Base-by-base conservation (phyloP, 1,139 yeast genomes). In the Lodderomyces beijingensis region DNA sequence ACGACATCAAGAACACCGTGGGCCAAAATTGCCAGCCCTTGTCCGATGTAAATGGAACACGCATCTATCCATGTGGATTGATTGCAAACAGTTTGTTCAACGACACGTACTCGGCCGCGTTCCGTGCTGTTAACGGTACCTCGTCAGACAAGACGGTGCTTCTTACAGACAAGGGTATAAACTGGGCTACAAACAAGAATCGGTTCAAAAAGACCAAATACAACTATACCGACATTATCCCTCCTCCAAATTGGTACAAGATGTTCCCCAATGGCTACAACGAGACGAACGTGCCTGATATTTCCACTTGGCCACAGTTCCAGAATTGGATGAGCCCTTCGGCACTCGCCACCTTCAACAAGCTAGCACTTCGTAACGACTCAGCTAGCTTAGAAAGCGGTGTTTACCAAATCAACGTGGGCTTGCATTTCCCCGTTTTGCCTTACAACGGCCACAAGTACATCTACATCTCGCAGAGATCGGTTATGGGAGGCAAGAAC, bases 291-390 rank as follows among this genome's bases (percentile, higher is more conserved):
- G 48, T 83, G 37, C 86, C 85, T 2, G 74, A 77, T 46, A 51
- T 83, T 26, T 65, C 77, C 1, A 56, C 59, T 7, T 74, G 82
- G 75, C 52, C 50, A 36, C 87, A 86, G 49, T 79, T 91, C 53
- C 97, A 91, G 60, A 91, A 89, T 55, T 91, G 99, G 99, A 89
- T 91, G 96, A 79, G 88, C 49, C 81, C 97, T 2, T 82, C 96
- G 3, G 97, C 91, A 1, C 69, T 93, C 41, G 81, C 97, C 7
- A 78, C 78, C 19, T 91, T 93, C 53, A 77, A 85, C 50, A 88
- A 88, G 57, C 65, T 91, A 52, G 87, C 83, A 3, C 65, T 79
- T 43, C 77, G 95, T 52, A 89, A 89, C 54, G 94, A 87, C 53
- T 55, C 79, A 28, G 76, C 75, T 21, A 55, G 63, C 3, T 59